These are phyloP conservation scores for Mediolabrus comicus DNA, from an alignment of 108 stramenopile species.

Conservation along the genomic window DNA sequence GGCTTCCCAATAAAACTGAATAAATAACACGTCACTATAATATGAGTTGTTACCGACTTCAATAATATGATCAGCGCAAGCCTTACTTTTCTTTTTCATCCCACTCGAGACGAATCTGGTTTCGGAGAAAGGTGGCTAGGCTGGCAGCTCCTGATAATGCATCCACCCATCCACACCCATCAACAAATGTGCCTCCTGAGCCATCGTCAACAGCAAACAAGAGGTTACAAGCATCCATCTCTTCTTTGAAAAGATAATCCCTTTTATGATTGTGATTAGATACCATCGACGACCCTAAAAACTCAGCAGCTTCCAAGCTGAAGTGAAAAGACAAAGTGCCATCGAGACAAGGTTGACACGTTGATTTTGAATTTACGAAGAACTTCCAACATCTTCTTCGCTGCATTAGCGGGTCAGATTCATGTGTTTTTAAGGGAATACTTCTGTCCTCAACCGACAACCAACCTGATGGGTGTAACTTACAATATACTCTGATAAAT, in stretches of 20 bases:
- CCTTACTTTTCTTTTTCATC: background rate
- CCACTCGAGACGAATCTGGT: constrained; percentile 15
- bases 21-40: background rate
- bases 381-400: constrained; percentile 22
- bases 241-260: background rate
- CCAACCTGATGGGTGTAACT: constrained; percentile 41
- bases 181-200: constrained; percentile 26
- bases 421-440: background rate
- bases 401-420: background rate
- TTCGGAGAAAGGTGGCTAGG: background rate
- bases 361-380: constrained; percentile 8
- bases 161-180: constrained; percentile 40
- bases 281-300: constrained; percentile 29
- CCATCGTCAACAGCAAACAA: constrained; percentile 35
- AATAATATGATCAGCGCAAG: too few relatives aligned
- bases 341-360: constrained; percentile 26
- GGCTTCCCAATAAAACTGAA: constrained; percentile 21
- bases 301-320: constrained; percentile 6
- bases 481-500: constrained; percentile 1
- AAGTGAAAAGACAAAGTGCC: constrained; percentile 35
- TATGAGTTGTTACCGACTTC: too few relatives aligned
- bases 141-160: constrained; percentile 3
- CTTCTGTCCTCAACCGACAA: constrained; percentile 42
- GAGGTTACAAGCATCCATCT: background rate
- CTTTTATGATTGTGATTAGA: background rate